These are phyloP conservation scores for Trichoderma sp. DNA, from an alignment of 2,329 filamentous ascomycete species.

Conservation along the genomic window DNA sequence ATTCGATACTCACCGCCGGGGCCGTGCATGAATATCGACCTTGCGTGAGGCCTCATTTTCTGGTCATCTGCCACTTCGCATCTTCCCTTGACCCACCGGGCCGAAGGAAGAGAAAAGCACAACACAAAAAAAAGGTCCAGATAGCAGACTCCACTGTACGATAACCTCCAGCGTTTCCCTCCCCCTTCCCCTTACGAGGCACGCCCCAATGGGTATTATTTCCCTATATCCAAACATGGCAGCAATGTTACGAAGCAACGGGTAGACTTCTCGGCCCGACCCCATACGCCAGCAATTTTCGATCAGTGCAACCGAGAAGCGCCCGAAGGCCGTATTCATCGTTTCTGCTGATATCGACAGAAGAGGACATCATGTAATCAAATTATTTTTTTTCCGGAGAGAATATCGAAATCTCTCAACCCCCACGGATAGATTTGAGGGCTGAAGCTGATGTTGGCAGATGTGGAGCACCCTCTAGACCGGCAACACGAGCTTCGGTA, in stretches of 20 bases:
- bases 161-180: neutral
- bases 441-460: neutral
- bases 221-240: neutral
- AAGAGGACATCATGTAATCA: neutral
- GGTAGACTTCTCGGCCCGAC: constrained; percentile 2
- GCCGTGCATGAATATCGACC: neutral
- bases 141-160: neutral
- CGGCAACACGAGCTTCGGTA: neutral
- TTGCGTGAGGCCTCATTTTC: neutral
- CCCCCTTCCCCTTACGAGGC: too few species aligned
- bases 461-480: neutral
- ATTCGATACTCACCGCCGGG: neutral
- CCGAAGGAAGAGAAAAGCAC: neutral
- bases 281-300: neutral
- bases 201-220: neutral
- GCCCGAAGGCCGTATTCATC: neutral
- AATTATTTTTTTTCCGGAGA: neutral
- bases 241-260: neutral
- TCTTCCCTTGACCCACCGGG: neutral
- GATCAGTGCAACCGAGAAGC: neutral
- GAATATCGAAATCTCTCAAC: neutral
- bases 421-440: neutral
- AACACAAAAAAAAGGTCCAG: neutral
- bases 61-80: neutral
- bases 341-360: neutral